These are phyloP conservation scores for Trifolium dubium DNA, from an alignment of 306 rosid genomes.

Conservation along the genomic window DNA sequence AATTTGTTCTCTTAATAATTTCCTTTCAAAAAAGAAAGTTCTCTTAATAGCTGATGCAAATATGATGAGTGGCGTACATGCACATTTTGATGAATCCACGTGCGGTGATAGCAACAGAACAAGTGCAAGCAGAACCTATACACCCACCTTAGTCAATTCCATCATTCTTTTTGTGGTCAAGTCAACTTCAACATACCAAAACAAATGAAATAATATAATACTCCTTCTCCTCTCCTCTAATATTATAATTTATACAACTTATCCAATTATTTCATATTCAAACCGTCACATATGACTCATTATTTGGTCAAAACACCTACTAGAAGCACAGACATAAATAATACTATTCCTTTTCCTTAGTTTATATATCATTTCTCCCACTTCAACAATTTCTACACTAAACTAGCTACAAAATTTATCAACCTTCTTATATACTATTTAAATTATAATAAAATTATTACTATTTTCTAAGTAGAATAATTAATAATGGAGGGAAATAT, in stretches of 20 bases:
- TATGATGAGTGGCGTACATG: background rate
- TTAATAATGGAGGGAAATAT: constrained; percentile 57
- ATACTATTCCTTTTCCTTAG: too few species aligned
- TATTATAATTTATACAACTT: background rate
- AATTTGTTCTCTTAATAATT: too few species aligned
- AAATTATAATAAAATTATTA: too few species aligned
- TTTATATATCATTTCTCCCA: background rate
- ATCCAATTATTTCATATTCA: constrained; percentile 39
- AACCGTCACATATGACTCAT: constrained; percentile 51
- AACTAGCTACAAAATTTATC: background rate
- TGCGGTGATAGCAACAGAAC: constrained; percentile 36
- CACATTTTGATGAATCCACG: constrained; percentile 21
- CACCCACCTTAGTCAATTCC: constrained; percentile 2
- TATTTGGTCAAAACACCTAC: constrained; percentile 37
- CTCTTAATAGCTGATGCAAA: background rate
- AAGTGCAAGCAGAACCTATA: constrained; percentile 9
- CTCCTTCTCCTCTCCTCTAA: background rate
- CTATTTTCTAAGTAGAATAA: background rate
- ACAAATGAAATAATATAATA: background rate
- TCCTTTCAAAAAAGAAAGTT: too few species aligned
- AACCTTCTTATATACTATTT: background rate
- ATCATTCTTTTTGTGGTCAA: background rate
- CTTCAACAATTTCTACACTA: background rate
- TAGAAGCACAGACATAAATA: constrained; percentile 4
- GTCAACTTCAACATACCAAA: constrained; percentile 31